A percentile compares a stretch with the other conserved stretches of the same genome.
These are phyloP conservation scores for Camelina sativa DNA, from an alignment of 345 rosid genomes.

Conservation along the genomic window DNA sequence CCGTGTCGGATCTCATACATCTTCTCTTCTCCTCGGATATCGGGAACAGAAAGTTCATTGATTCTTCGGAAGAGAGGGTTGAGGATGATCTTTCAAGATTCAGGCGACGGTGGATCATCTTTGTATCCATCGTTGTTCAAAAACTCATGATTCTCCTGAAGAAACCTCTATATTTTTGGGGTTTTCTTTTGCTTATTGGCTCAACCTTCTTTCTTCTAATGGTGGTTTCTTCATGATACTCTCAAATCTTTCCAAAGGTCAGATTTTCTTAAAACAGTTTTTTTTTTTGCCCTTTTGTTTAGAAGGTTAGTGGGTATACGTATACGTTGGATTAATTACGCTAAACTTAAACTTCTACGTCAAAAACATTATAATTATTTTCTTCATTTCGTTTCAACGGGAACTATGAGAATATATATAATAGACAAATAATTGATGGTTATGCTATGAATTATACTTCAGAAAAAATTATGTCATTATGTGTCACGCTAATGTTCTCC, in stretches of 20 bases:
- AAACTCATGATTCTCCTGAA: conserved; percentile 43
- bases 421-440: not conserved
- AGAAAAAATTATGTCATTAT: not conserved
- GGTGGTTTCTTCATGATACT: conserved; percentile 50
- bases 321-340: not conserved
- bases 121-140: conserved; percentile 54
- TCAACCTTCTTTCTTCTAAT: conserved; percentile 54
- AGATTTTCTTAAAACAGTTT: not conserved
- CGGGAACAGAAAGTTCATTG: conserved; percentile 34
- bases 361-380: not conserved
- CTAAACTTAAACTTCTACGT: not conserved
- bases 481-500: not conserved
- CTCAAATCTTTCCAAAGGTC: conserved; percentile 49
- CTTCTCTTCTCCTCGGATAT: conserved; percentile 50
- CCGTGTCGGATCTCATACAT: conserved; percentile 43
- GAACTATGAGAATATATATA: not conserved
- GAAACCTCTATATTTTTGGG: conserved; percentile 41
- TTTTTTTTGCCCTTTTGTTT: not conserved
- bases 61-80: conserved; percentile 36
- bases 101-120: conserved; percentile 56
- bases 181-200: conserved; percentile 39
- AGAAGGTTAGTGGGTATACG: not conserved
- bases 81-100: conserved; percentile 30
- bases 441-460: not conserved
- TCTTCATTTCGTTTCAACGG: not conserved